Conservation (phyloP, 148 eudicot genomes). For the Linanthus parryae region DNA sequence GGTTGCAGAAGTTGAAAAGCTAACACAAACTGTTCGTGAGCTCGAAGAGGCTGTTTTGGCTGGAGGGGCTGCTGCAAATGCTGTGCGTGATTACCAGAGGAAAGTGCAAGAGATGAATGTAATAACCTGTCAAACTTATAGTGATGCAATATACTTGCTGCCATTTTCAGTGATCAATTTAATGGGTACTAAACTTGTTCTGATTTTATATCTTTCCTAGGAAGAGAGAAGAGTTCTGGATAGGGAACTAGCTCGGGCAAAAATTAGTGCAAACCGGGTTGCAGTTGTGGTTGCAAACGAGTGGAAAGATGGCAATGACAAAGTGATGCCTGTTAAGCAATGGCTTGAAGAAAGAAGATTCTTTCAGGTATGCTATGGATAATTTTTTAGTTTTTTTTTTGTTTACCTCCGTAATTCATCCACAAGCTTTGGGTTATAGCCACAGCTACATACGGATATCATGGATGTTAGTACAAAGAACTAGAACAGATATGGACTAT, state of each 20-base stretch:
- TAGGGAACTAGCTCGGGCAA: conserved; percentile 92
- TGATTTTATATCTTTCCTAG: conserved; percentile 26
- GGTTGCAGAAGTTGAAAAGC: conserved; percentile 93
- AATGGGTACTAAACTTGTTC: conserved; percentile 5
- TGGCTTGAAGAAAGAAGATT: conserved; percentile 97
- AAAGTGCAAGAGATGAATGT: conserved; percentile 95
- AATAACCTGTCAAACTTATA: too few species aligned
- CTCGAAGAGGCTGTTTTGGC: conserved; percentile 98
- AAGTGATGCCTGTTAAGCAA: conserved; percentile 98
- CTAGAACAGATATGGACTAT: too few species aligned
- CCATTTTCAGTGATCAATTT: too few species aligned
- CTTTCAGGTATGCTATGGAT: conserved; percentile 88
- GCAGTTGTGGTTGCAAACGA: conserved; percentile 97
- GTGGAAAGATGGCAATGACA: conserved; percentile 96
- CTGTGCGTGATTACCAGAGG: conserved; percentile 94
- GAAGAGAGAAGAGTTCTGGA: conserved; percentile 85
- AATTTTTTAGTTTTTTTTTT: too few species aligned
- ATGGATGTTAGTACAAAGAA: too few species aligned
- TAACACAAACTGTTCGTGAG: conserved; percentile 82
- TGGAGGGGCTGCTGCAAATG: conserved; percentile 99
- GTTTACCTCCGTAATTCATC: neutral
- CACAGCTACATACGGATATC: neutral
- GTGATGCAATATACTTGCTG: too few species aligned
- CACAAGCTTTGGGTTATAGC: neutral
- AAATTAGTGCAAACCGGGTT: conserved; percentile 88